phyloP scores from a whole-genome alignment of 768 basidiomycete species.

The Clitopilus hobsonii region DNA sequence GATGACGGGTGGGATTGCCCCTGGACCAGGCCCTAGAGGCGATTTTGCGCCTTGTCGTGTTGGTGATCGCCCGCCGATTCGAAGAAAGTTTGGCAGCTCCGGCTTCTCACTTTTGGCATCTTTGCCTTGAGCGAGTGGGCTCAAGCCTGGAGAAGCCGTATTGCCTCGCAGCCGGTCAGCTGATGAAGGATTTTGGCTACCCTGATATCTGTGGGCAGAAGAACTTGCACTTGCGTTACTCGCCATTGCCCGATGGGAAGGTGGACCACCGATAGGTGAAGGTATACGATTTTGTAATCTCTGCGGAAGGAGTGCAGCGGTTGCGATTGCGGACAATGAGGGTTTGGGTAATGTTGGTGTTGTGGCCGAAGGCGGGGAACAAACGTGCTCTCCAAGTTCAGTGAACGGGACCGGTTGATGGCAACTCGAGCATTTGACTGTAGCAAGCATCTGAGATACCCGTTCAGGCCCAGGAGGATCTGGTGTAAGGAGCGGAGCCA shows the following conservation, averaged over 20 bases:
- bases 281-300: constrained; percentile 44
- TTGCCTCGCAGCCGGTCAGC: constrained; percentile 27
- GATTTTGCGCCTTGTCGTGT: constrained; percentile 6
- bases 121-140: constrained; percentile 23
- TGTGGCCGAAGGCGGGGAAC: constrained; percentile 41
- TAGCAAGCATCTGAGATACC: constrained; percentile 75
- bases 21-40: constrained; percentile 11
- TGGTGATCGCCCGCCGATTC: constrained; percentile 2
- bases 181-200: constrained; percentile 15
- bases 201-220: constrained; percentile 4
- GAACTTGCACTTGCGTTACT: constrained; percentile 5
- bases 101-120: not conserved
- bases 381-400: constrained; percentile 76
- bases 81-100: constrained; percentile 3
- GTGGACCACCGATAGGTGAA: constrained; percentile 8
- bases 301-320: constrained; percentile 42
- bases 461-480: constrained; percentile 27
- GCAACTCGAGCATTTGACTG: constrained; percentile 85
- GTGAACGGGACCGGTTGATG: constrained; percentile 62
- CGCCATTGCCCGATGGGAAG: constrained; percentile 10
- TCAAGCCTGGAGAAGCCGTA: constrained; percentile 22
- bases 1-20: constrained; percentile 6
- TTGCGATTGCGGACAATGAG: constrained; percentile 32
- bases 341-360: constrained; percentile 36
- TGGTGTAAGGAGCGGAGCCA: constrained; percentile 26